Evolutionary conservation across 352 stramenopile species (phyloP).

Genomic region (Thraustotheca clavata): DNA sequence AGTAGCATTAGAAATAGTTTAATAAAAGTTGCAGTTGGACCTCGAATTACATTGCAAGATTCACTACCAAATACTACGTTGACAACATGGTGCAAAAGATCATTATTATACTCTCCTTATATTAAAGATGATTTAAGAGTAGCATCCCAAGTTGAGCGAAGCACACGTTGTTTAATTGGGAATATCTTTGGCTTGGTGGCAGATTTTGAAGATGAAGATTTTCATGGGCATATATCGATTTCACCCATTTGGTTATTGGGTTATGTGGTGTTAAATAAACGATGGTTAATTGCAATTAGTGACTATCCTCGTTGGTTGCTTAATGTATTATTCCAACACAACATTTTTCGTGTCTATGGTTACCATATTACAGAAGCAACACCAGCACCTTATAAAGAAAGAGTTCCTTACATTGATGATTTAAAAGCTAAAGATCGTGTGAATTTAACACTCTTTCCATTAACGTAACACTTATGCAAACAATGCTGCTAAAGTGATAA

Average conservation of each 20-base stretch:
- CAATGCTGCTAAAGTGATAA: neutral
- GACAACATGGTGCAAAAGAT: neutral
- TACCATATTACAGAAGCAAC: neutral
- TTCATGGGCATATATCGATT: neutral
- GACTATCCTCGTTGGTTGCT: neutral
- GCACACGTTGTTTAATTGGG: neutral
- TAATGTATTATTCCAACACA: neutral
- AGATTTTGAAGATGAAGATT: neutral
- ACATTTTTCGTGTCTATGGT: neutral
- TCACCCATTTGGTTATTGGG: constrained; percentile 10
- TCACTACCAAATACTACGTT: neutral
- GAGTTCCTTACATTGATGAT: neutral
- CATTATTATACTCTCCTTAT: neutral
- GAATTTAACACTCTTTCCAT: no score
- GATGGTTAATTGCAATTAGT: neutral
- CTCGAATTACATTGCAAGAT: neutral
- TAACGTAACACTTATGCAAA: neutral
- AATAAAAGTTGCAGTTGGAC: neutral
- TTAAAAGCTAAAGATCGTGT: neutral
- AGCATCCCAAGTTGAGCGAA: neutral
- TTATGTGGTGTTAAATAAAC: neutral
- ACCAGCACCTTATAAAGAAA: neutral
- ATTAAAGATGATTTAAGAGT: neutral
- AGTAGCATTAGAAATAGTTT: no score
- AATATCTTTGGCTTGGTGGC: constrained; percentile 6